A percentile compares a stretch with the other conserved stretches of the same genome.
Conservation (phyloP, 2,329 filamentous ascomycete species). For the Botrytis hyacinthi region DNA sequence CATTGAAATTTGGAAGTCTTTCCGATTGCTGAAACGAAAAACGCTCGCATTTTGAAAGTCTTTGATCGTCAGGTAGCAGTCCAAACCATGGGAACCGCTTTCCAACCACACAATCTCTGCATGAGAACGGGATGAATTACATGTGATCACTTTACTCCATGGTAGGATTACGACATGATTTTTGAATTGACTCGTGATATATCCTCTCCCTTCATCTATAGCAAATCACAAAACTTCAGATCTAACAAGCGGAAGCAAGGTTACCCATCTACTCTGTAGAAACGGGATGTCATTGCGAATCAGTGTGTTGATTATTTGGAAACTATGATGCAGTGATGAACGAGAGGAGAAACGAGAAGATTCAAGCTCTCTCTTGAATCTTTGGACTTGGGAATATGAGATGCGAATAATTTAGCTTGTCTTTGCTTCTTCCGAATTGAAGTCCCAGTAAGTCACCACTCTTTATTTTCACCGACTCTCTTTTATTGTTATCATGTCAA, state of each 20-base stretch:
- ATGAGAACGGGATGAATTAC: rapidly evolving
- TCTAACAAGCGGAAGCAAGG: not conserved
- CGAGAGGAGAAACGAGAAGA: not conserved
- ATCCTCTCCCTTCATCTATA: not conserved
- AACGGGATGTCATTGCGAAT: not conserved
- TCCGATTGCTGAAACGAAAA: too few relatives aligned
- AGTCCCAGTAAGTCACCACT: not conserved
- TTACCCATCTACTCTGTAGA: not conserved
- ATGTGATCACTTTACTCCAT: not conserved
- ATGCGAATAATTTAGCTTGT: not conserved
- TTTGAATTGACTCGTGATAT: not conserved
- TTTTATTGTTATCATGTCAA: too few relatives aligned
- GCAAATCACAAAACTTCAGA: not conserved
- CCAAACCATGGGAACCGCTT: too few relatives aligned
- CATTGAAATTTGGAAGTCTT: too few relatives aligned
- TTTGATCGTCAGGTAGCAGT: too few relatives aligned
- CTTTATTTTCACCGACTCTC: not conserved
- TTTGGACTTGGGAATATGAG: not conserved
- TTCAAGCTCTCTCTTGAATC: not conserved
- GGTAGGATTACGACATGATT: too few relatives aligned
- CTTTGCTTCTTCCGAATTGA: not conserved
- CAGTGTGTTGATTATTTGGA: rapidly evolving
- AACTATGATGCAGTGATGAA: not conserved
- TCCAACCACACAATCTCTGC: not conserved
- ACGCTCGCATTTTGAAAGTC: too few relatives aligned